A percentile compares a stretch with the other conserved stretches of the same genome.
phyloP scores from a whole-genome alignment of 176 grass and related monocot species.

The Leersia perrieri region DNA sequence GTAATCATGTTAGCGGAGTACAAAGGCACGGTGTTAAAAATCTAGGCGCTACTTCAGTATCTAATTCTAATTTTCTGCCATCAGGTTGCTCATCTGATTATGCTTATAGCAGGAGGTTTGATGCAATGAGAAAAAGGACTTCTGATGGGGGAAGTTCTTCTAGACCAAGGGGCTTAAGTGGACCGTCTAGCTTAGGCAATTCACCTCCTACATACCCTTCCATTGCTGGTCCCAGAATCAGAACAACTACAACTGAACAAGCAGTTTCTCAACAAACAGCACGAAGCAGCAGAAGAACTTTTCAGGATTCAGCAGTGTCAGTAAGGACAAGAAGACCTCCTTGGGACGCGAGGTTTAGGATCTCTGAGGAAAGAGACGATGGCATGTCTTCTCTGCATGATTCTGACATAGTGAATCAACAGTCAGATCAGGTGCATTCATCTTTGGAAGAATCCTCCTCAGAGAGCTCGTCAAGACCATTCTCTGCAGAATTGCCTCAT shows the following conservation, averaged over 20 bases:
- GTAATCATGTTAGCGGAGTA: conserved; percentile 33
- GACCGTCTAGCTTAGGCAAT: conserved; percentile 6
- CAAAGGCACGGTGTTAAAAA: conserved; percentile 43
- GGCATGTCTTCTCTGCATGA: conserved; percentile 20
- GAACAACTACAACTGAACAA: conserved; percentile 2
- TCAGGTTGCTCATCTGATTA: conserved; percentile 46
- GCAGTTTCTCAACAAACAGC: conserved; percentile 23
- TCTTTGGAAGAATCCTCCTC: conserved; percentile 16
- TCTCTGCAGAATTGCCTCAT: conserved; percentile 40
- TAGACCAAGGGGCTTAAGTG: conserved; percentile 38
- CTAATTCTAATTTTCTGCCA: conserved; percentile 48
- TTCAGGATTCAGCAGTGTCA: conserved; percentile 49
- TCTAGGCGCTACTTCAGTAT: conserved; percentile 35
- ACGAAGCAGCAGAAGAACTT: conserved; percentile 31
- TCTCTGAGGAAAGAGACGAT: conserved; percentile 29
- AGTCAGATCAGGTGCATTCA: conserved; percentile 20
- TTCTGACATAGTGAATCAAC: conserved; percentile 15
- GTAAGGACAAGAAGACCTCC: conserved; percentile 43
- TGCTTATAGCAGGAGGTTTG: conserved; percentile 29
- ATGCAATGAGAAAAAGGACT: conserved; percentile 45
- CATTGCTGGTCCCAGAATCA: conserved; percentile 13
- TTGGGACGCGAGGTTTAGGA: conserved; percentile 19
- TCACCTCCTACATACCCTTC: conserved; percentile 1
- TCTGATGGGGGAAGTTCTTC: conserved; percentile 51
- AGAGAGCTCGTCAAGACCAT: conserved; percentile 38